These are phyloP conservation scores for Grosmannia huntii DNA, from an alignment of 2,329 filamentous ascomycete genomes.

Conservation along the genomic window DNA sequence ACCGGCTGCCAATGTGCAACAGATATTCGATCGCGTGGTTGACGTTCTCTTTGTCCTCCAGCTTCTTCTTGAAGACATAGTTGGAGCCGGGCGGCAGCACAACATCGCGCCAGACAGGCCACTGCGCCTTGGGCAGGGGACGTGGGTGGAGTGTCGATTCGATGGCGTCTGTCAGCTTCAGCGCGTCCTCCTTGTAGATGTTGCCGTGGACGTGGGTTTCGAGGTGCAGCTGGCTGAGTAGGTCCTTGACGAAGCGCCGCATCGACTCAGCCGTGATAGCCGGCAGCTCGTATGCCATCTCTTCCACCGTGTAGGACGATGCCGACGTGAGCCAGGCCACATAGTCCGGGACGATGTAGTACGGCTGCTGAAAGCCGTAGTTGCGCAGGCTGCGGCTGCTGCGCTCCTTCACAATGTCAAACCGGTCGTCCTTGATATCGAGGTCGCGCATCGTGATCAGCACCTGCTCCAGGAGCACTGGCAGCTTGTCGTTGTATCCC, in stretches of 20 bases:
- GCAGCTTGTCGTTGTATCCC: slow-evolving; percentile 94
- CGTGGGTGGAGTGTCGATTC: slow-evolving; percentile 66
- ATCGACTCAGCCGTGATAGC: slow-evolving; percentile 63
- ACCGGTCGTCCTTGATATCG: slow-evolving; percentile 73
- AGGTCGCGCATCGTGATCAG: slow-evolving; percentile 73
- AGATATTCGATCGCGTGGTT: slow-evolving; percentile 78
- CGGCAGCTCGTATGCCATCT: slow-evolving; percentile 65
- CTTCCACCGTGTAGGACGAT: slow-evolving; percentile 64
- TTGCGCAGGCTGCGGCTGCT: slow-evolving; percentile 68
- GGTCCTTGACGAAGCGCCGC: slow-evolving; percentile 62
- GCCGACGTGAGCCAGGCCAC: slow-evolving; percentile 70
- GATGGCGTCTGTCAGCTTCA: slow-evolving; percentile 72
- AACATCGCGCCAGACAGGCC: slow-evolving; percentile 65
- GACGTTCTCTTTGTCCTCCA: slow-evolving; percentile 80
- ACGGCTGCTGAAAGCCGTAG: slow-evolving; percentile 78
- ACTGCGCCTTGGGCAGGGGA: slow-evolving; percentile 61
- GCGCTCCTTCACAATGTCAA: slow-evolving; percentile 82
- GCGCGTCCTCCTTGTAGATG: slow-evolving; percentile 82
- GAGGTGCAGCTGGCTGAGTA: slow-evolving; percentile 73
- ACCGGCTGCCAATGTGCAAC: slow-evolving; percentile 55
- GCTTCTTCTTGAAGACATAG: slow-evolving; percentile 65
- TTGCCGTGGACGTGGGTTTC: slow-evolving; percentile 88
- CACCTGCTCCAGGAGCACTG: slow-evolving; percentile 82
- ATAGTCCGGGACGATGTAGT: slow-evolving; percentile 75
- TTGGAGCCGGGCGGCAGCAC: slow-evolving; percentile 70